Base-by-base conservation (phyloP, 768 basidiomycete genomes). In the Tulasnella sp. region DNA sequence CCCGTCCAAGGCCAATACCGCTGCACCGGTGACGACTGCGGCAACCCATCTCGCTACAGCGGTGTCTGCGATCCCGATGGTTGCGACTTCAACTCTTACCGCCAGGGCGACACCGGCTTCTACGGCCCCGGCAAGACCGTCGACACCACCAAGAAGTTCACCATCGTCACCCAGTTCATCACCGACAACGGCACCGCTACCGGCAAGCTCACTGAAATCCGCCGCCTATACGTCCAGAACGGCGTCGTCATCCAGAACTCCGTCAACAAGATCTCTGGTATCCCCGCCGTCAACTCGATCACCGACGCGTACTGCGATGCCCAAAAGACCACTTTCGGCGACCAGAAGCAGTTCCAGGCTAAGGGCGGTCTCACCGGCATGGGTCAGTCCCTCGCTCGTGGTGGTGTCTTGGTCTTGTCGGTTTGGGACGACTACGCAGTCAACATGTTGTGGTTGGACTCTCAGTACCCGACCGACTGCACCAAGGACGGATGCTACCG, bases 21-120 rank as follows among this genome's bases (percentile, higher is more conserved):
- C 77, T 91, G 89, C 87, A 80, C 82, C n/a, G 88, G 88, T 56
- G 85, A 82, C n/a, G 56, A 36, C 42, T 80, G 80, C 68, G 71
- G 40, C 58, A 36, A 77, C 72, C 58, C 58, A 62, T 27, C 42
- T 87, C 72, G 72, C 72, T 74, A 74, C 72, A n/a, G 31, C 72
- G 72, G 72, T 46, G 83, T 88, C 71, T 90, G 90, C 85, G 89
- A 90, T 84, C 85, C 86, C 81, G 89, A 88, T 81, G 89, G 90
- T 68, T 91, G 90, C 84, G 90, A 90, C 82, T 91, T 89, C 88
- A 91, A 90, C 88, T 89, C 90, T 40, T 91, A 83, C 87, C 89
- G 90, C 83, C 86, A 88, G 87, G 89, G 89, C 48, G 82, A 86
- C 84, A 78, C 52, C 19, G 80, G 83, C 75, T 90, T 89, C 88